Base-by-base conservation (phyloP, 1,139 yeast genomes). In the Wickerhamomyces sp. region DNA sequence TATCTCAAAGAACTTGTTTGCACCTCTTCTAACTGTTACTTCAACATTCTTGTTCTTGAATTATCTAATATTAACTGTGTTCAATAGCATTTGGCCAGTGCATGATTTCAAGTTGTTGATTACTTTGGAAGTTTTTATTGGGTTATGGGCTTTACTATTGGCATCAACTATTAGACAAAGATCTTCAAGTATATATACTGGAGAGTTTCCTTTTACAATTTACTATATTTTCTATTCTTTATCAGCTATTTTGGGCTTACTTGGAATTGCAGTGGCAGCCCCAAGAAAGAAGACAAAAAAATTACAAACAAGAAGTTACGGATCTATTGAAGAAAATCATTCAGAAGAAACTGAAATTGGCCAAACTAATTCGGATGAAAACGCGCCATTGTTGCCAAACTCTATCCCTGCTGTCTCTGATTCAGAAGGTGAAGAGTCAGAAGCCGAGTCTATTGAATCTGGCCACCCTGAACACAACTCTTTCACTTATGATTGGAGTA, bases 401-500 rank as follows among this genome's bases (percentile, higher is more conserved):
- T 40, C 48, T 3, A 41, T 39, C 5, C 37, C 45, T 14, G 30
- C 24, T 14, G 17, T 28, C 5, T 21, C 37, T n/a, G 45, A 37
- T 6, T 39, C 47, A 13, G 41, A 45, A 3, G 40, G 42, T 7
- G 49, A 44, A 4, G 30, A 33, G 3, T 39, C 30, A 10, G 40
- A 32, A 9, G 42, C 36, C 3, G 43, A 36, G 8, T 43, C 32
- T 4, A 41, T 28, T 16, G 43, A 31, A 7, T 44, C 41, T 10
- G 42, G 45, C 2, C 54, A 50, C 26, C 54, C 54, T 9, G 48
- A 43, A 28, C 51, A 47, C 28, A 71, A 72, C 39, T 70, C 76
- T 7, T 69, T 70, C 44, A 70, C 81, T 34, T 87, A 83, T 56
- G 95, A 85, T 53, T 88, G 96, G 96, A 71, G 81, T 8, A 51